Conservation (phyloP, 1,139 yeast species). For the Lipomyces yarrowii region DNA sequence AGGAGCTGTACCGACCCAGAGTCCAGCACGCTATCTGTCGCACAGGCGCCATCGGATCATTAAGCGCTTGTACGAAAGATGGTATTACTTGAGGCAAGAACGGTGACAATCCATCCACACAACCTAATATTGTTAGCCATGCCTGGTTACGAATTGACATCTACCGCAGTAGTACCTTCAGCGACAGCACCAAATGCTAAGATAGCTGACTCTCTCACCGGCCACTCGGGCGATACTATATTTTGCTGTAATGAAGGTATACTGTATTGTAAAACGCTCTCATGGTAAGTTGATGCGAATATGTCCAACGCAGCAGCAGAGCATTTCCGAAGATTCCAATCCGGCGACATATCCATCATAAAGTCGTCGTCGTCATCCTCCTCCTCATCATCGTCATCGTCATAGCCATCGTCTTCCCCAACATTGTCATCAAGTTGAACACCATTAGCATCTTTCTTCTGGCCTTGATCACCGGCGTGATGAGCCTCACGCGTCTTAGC, state of each 20-base stretch:
- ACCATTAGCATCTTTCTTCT: constrained; percentile 20
- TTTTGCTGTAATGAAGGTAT: constrained; percentile 77
- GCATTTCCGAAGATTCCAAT: constrained; percentile 92
- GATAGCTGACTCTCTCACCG: constrained; percentile 87
- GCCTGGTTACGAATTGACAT: background rate
- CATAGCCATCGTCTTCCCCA: constrained; percentile 44
- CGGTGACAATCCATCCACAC: constrained; percentile 64
- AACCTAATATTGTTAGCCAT: constrained; percentile 38
- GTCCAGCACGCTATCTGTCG: constrained; percentile 97
- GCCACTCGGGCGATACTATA: constrained; percentile 76
- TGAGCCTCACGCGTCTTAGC: constrained; percentile 73
- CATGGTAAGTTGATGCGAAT: constrained; percentile 69
- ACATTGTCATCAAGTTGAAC: constrained; percentile 34
- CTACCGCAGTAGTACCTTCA: constrained; percentile 53
- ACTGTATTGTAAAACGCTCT: constrained; percentile 63
- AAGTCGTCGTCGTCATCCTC: constrained; percentile 69
- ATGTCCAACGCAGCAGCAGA: constrained; percentile 91
- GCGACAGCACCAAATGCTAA: constrained; percentile 95
- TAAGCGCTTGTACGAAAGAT: constrained; percentile 75
- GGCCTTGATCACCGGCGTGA: constrained; percentile 38
- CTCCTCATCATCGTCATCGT: constrained; percentile 54
- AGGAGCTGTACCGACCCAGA: constrained; percentile 75
- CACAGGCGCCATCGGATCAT: constrained; percentile 69
- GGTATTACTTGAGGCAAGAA: constrained; percentile 83
- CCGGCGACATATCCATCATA: constrained; percentile 58